These are phyloP conservation scores for Mycosphaerella sp. DNA, from an alignment of 2,329 filamentous ascomycete species.

Conservation along the genomic window DNA sequence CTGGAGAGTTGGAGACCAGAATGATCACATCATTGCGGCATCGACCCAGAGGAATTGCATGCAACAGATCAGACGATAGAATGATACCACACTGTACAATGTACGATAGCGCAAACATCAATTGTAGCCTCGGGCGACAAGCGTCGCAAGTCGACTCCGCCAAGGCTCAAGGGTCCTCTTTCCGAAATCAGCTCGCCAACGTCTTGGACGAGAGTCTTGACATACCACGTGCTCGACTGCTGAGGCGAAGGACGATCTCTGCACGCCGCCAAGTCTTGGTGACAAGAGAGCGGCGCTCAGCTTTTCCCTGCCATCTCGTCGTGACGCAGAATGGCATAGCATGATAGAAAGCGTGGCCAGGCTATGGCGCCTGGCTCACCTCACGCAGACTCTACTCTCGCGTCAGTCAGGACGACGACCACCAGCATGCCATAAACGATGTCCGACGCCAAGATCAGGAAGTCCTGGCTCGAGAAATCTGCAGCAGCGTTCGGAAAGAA, in stretches of 20 bases:
- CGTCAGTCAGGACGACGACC: neutral
- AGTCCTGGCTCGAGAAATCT: neutral
- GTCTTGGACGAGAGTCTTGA: constrained; percentile 2
- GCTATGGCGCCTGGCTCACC: neutral
- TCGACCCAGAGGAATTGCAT: neutral
- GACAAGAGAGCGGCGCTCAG: neutral
- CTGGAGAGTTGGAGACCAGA: constrained; percentile 39
- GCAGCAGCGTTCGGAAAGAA: neutral
- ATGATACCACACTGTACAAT: neutral
- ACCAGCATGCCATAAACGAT: neutral
- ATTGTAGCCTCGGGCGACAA: neutral
- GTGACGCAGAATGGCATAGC: neutral
- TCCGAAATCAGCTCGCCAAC: too few relatives aligned
- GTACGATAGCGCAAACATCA: neutral
- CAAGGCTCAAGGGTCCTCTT: too few relatives aligned
- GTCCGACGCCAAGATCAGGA: neutral
- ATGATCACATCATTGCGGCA: neutral
- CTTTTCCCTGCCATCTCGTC: neutral
- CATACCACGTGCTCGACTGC: constrained; percentile 3
- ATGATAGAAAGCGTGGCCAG: neutral
- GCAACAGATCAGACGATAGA: neutral
- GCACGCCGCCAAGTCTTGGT: neutral
- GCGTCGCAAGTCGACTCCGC: neutral
- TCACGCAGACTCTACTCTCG: neutral
- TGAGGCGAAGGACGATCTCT: neutral